Percentiles rank a stretch among this genome's conserved stretches.
These are phyloP conservation scores for Leccinum longicurvipes DNA, from an alignment of 768 basidiomycete species.

Conservation along the genomic window DNA sequence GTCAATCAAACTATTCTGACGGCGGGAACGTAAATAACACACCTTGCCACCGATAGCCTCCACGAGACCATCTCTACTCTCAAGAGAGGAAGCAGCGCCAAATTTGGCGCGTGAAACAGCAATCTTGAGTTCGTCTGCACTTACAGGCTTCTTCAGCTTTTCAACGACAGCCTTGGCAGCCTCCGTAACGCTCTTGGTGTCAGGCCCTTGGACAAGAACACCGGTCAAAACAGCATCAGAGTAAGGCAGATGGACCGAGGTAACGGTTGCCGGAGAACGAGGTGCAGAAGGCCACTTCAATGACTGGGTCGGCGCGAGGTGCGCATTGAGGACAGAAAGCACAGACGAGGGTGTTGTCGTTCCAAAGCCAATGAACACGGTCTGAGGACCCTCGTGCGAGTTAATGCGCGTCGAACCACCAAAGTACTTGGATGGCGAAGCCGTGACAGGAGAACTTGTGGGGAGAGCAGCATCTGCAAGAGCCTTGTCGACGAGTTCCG, in stretches of 20 bases:
- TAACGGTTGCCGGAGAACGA: conserved; percentile 59
- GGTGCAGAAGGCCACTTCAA: conserved; percentile 81
- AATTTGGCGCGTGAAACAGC: conserved; percentile 92
- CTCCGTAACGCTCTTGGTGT: conserved; percentile 58
- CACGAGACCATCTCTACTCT: conserved; percentile 67
- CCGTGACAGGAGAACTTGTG: conserved; percentile 33
- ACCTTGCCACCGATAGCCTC: conserved; percentile 65
- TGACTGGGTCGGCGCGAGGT: conserved; percentile 74
- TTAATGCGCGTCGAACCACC: conserved; percentile 87
- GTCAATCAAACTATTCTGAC: neutral
- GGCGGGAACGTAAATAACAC: conserved; percentile 19
- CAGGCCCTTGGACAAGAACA: conserved; percentile 69
- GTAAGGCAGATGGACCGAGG: conserved; percentile 80
- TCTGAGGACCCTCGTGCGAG: conserved; percentile 59
- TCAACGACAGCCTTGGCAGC: conserved; percentile 68
- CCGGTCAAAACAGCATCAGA: conserved; percentile 91
- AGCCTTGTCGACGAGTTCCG: conserved; percentile 67
- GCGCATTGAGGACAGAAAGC: conserved; percentile 73
- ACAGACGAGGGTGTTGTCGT: conserved; percentile 63
- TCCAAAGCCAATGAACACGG: conserved; percentile 88
- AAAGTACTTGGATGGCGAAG: conserved; percentile 49
- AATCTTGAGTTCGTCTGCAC: conserved; percentile 67
- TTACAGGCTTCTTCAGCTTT: conserved; percentile 57
- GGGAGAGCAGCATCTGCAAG: conserved; percentile 41
- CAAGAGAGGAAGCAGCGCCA: conserved; percentile 62